A percentile compares a stretch with the other conserved stretches of the same genome.
These are phyloP conservation scores for Boletus barrowsii DNA, from an alignment of 768 basidiomycete genomes.

Conservation along the genomic window DNA sequence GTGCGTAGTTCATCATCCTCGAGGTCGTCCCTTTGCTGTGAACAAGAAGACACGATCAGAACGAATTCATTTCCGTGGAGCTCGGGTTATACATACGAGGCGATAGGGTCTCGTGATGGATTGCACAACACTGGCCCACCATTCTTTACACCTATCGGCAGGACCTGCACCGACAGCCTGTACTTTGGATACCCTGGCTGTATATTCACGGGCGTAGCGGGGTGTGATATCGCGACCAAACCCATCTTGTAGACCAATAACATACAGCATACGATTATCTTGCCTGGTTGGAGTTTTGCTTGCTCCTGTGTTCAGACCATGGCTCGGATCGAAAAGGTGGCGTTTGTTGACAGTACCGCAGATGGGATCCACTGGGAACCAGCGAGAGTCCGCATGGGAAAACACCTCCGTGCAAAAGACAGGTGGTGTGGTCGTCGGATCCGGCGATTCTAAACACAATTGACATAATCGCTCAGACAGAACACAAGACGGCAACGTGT, in stretches of 20 bases:
- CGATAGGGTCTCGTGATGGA: conserved; percentile 73
- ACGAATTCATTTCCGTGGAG: conserved; percentile 20
- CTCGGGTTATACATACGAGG: conserved; percentile 51
- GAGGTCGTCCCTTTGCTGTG: conserved; percentile 83
- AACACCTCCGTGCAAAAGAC: conserved; percentile 98
- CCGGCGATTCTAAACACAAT: conserved; percentile 26
- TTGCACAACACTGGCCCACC: conserved; percentile 78
- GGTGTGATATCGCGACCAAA: conserved; percentile 89
- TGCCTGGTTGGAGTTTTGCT: conserved; percentile 24
- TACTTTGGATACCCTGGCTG: conserved; percentile 75
- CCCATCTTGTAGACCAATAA: conserved; percentile 90
- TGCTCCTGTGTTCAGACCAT: conserved; percentile 20
- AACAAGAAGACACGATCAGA: conserved; percentile 6
- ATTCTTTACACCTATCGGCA: conserved; percentile 63
- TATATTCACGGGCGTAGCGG: conserved; percentile 80
- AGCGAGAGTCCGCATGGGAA: conserved; percentile 84
- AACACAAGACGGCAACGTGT: conserved; percentile 1
- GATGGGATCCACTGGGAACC: conserved; percentile 92
- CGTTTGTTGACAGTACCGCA: conserved; percentile 78
- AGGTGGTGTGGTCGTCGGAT: conserved; percentile 69
- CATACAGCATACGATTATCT: conserved; percentile 90
- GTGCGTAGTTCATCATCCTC: conserved; percentile 87
- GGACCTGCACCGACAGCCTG: conserved; percentile 55
- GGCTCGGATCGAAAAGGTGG: conserved; percentile 73
- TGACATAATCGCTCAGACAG: conserved; percentile 27